Evolutionary conservation across 192 early-diverging fungal genomes (phyloP), one percentile per base, ranked within the genome.

Genomic region (Physocladia obscura): DNA sequence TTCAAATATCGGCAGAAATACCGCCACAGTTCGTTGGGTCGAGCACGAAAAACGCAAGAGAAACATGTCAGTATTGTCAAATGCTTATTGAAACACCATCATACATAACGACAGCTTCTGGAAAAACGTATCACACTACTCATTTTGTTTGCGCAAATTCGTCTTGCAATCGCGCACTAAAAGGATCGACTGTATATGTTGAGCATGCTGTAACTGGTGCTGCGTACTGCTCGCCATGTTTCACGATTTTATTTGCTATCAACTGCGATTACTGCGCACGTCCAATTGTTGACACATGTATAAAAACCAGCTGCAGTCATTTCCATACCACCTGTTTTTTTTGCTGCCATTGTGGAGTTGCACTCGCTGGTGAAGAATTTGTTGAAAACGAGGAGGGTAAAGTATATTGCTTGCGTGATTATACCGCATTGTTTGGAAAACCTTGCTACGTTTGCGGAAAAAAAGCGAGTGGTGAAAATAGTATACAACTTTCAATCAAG

Each of bases 251-350:
- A 0, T 77, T 70, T 3, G 34, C 27, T 15, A 50, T 71, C 11
- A 3, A 8, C 6, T 78, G 77, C 60, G 57, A 22, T 1, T 78
- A 67, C 37, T 78, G 77, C 54, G 51, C 40, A 13, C 69, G 67
- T 22, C 60, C 77, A 0, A 70, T 78, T 31, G 49, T 67, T 31
- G 77, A 78, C 26, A 62, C 71, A 55, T 62, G 59, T 35, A 64
- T 78, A 2, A 64, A 58, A 27, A 76, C 78, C 1, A 30, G 75
- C 15, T 54, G 57, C 22, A 78, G 57, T 48, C 51, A 38, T 8
- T 79, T 77, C 35, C 78, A 79, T 37, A 61, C 70, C 22, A 64
- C 75, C 26, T 78, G 79, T 61, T 79, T 80, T 57, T 80, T 80
- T 36, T 80, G 78, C 62, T 29, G 37, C 22, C 69, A 79, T 32